phyloP scores from a whole-genome alignment of 805 yeast genomes.

The Debaryomyces prosopidis region DNA sequence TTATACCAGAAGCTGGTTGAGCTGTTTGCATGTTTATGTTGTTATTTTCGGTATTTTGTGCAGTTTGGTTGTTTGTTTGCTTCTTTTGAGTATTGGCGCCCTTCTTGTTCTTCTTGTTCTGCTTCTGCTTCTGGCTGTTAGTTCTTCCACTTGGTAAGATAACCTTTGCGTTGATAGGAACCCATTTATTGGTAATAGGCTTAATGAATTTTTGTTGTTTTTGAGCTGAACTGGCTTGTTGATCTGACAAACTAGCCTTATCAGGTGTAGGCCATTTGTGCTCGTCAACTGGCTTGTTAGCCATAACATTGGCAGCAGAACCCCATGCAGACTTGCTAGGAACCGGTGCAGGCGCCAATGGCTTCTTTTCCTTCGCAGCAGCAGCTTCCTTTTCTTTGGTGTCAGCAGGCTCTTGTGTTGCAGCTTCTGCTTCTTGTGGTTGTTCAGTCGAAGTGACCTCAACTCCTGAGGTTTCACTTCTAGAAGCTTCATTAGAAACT shows the following conservation, averaged over 20 bases:
- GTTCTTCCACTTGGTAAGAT: slow-evolving; percentile 38
- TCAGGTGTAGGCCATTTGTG: slow-evolving; percentile 47
- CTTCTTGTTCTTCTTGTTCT: slow-evolving; percentile 29
- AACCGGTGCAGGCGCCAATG: slow-evolving; percentile 47
- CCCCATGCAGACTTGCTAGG: slow-evolving; percentile 47
- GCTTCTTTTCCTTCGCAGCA: slow-evolving; percentile 28
- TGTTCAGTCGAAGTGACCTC: neutral
- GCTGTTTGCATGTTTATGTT: slow-evolving; percentile 1
- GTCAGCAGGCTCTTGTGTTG: slow-evolving; percentile 1
- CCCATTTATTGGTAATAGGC: slow-evolving; percentile 46
- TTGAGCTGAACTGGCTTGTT: slow-evolving; percentile 10
- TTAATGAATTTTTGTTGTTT: slow-evolving; percentile 37
- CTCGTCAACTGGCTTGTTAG: slow-evolving; percentile 33
- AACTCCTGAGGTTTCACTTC: neutral
- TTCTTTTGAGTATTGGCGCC: slow-evolving; percentile 12
- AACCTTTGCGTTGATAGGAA: slow-evolving; percentile 45
- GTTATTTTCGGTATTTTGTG: slow-evolving; percentile 8
- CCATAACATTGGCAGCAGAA: slow-evolving; percentile 12
- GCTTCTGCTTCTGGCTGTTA: slow-evolving; percentile 19
- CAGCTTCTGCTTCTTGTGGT: slow-evolving; percentile 4
- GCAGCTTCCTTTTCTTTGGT: slow-evolving; percentile 10
- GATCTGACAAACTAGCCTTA: slow-evolving; percentile 20
- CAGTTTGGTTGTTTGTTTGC: slow-evolving; percentile 4
- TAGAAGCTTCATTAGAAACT: neutral
- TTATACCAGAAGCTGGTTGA: slow-evolving; percentile 3